These are phyloP conservation scores for Phytophthora megakarya DNA, from an alignment of 352 stramenopile genomes.

Conservation along the genomic window DNA sequence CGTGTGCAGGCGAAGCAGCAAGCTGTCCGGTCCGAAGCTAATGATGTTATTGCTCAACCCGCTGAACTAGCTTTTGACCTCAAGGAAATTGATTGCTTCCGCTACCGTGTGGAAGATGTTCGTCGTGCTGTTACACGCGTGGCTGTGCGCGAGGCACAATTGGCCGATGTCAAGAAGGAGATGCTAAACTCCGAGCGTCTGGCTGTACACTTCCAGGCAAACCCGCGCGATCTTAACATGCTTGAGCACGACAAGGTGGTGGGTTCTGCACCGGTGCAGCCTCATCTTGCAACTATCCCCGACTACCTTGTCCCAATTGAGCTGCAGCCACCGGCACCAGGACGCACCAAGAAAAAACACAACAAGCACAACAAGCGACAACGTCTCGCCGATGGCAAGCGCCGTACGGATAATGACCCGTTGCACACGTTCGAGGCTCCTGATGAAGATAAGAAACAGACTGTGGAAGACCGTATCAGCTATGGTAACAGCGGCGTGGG, in stretches of 20 bases:
- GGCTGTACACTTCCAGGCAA: constrained; percentile 96
- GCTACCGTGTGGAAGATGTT: constrained; percentile 97
- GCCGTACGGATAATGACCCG: constrained; percentile 96
- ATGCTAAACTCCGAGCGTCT: constrained; percentile 98
- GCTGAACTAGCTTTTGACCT: constrained; percentile 97
- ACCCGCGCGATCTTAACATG: constrained; percentile 94
- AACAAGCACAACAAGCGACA: constrained; percentile 79
- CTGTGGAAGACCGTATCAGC: constrained; percentile 84
- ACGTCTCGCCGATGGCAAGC: constrained; percentile 67
- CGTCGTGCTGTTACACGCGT: constrained; percentile 94
- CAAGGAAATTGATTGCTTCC: constrained; percentile 98
- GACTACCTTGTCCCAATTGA: constrained; percentile 98
- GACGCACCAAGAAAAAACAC: constrained; percentile 73
- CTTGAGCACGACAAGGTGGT: constrained; percentile 97
- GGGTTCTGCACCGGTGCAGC: constrained; percentile 92
- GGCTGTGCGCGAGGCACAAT: constrained; percentile 94
- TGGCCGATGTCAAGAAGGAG: constrained; percentile 97
- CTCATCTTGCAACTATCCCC: constrained; percentile 95
- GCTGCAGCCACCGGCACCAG: constrained; percentile 87
- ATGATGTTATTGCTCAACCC: constrained; percentile 92
- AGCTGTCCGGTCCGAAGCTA: constrained; percentile 69
- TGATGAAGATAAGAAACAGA: constrained; percentile 64
- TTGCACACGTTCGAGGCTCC: constrained; percentile 93
- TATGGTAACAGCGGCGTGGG: constrained; percentile 91
- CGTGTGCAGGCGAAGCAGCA: constrained; percentile 94